Percentiles rank a stretch among this genome's conserved stretches.
phyloP scores from a whole-genome alignment of 2,329 filamentous ascomycete genomes.

The Celoporthe dispersa region DNA sequence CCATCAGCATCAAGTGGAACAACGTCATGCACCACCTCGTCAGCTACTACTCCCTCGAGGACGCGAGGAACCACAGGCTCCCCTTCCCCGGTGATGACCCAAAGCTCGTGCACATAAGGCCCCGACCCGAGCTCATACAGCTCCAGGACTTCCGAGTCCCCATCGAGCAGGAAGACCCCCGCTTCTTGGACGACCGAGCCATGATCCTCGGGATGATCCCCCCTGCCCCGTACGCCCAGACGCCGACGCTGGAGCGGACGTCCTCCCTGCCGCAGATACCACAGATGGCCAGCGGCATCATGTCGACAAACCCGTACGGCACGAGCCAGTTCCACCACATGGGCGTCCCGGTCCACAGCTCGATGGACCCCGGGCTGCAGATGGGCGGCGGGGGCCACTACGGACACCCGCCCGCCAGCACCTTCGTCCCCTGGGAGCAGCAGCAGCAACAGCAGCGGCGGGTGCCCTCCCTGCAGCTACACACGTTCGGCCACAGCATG shows the following conservation, averaged over 20 bases:
- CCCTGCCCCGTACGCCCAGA: conserved; percentile 8
- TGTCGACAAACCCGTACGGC: conserved; percentile 20
- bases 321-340: conserved; percentile 22
- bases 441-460: conserved; percentile 12
- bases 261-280: conserved; percentile 24
- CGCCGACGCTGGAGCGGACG: conserved; percentile 20
- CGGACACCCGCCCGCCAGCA: conserved; percentile 10
- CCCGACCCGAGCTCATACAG: conserved; percentile 61
- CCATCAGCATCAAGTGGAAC: conserved; percentile 77
- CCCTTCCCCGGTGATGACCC: conserved; percentile 61
- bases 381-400: conserved; percentile 15
- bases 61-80: conserved; percentile 69
- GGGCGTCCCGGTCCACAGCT: conserved; percentile 19
- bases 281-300: conserved; percentile 21
- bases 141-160: conserved; percentile 70
- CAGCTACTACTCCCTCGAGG: conserved; percentile 83
- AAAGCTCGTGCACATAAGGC: conserved; percentile 53
- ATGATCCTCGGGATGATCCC: conserved; percentile 23
- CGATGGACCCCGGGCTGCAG: conserved; percentile 13
- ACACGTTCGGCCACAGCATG: conserved; percentile 11
- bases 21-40: conserved; percentile 84
- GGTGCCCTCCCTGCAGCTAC: conserved; percentile 19
- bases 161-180: conserved; percentile 61
- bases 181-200: conserved; percentile 29
- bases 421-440: conserved; percentile 22